phyloP scores from a whole-genome alignment of 768 basidiomycete species.

The Leccinellum rugosiceps region DNA sequence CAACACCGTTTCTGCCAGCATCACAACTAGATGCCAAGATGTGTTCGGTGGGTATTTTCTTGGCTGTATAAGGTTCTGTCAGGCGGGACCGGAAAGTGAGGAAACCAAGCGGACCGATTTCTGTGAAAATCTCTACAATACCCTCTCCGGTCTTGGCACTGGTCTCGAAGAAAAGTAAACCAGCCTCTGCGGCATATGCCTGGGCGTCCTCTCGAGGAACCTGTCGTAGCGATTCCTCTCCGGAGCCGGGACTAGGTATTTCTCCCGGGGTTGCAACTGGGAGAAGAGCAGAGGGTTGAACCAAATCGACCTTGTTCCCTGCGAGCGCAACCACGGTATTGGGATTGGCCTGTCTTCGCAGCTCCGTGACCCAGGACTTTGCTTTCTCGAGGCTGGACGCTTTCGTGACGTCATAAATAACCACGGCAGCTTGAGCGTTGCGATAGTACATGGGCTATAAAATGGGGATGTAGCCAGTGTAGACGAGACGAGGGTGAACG shows the following conservation, averaged over 20 bases:
- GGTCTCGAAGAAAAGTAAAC: constrained; percentile 94
- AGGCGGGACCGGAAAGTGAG: background rate
- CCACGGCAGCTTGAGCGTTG: constrained; percentile 96
- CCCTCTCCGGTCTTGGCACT: constrained; percentile 97
- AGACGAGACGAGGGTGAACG: too few species aligned
- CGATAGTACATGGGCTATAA: constrained; percentile 96
- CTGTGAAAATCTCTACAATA: constrained; percentile 94
- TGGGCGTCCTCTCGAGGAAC: constrained; percentile 94
- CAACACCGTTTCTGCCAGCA: constrained; percentile 57
- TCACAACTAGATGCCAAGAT: constrained; percentile 80
- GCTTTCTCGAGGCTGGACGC: constrained; percentile 95
- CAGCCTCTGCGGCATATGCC: constrained; percentile 94
- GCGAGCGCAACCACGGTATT: constrained; percentile 99
- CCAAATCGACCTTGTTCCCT: constrained; percentile 95
- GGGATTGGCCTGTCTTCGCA: constrained; percentile 97
- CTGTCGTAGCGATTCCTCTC: constrained; percentile 77
- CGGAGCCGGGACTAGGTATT: constrained; percentile 44
- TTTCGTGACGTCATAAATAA: constrained; percentile 98
- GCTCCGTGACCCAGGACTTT: constrained; percentile 99
- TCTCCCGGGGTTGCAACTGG: constrained; percentile 71
- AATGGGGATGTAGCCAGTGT: background rate
- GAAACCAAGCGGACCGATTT: constrained; percentile 72
- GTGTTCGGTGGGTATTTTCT: constrained; percentile 87
- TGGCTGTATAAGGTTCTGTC: constrained; percentile 44
- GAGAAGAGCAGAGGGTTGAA: constrained; percentile 58